These are phyloP conservation scores for Chimonanthus salicifolius DNA, from an alignment of 164 flowering plant genomes.

Conservation along the genomic window DNA sequence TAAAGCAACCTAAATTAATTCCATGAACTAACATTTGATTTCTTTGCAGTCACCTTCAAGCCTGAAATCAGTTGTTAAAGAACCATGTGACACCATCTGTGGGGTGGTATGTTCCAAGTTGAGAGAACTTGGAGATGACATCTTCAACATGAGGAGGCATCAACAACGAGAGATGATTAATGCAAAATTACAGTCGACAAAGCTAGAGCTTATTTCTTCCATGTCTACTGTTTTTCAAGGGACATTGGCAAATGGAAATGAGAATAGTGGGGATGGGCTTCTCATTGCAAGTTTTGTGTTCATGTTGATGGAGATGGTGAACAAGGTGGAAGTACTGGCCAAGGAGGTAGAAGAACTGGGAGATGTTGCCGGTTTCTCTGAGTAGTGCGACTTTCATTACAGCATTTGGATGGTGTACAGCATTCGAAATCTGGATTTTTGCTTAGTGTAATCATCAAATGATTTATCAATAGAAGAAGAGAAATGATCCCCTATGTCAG, in stretches of 20 bases:
- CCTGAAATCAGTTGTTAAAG: not conserved
- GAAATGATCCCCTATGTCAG: too few relatives aligned
- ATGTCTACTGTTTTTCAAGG: not conserved
- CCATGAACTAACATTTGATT: not conserved
- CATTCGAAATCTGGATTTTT: too few relatives aligned
- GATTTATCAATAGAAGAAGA: too few relatives aligned
- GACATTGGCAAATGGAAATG: not conserved
- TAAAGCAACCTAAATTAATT: not conserved
- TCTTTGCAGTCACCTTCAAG: not conserved
- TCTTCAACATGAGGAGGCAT: not conserved
- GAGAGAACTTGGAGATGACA: not conserved
- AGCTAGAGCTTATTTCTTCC: not conserved
- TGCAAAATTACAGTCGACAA: constrained; percentile 4
- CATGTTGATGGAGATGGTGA: constrained; percentile 40
- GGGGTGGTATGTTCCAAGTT: not conserved
- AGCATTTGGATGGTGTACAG: not conserved
- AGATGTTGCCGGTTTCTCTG: constrained; percentile 34
- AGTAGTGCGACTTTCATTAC: not conserved
- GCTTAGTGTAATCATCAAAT: too few relatives aligned
- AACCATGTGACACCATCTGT: constrained; percentile 6
- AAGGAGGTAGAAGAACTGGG: constrained; percentile 64
- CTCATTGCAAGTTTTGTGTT: constrained; percentile 4
- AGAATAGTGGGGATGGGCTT: not conserved
- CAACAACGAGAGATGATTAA: not conserved
- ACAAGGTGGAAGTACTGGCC: constrained; percentile 43